A percentile compares a stretch with the other conserved stretches of the same genome.
phyloP scores from a whole-genome alignment of 768 basidiomycete genomes.

The Holtermanniella nyarrowii region DNA sequence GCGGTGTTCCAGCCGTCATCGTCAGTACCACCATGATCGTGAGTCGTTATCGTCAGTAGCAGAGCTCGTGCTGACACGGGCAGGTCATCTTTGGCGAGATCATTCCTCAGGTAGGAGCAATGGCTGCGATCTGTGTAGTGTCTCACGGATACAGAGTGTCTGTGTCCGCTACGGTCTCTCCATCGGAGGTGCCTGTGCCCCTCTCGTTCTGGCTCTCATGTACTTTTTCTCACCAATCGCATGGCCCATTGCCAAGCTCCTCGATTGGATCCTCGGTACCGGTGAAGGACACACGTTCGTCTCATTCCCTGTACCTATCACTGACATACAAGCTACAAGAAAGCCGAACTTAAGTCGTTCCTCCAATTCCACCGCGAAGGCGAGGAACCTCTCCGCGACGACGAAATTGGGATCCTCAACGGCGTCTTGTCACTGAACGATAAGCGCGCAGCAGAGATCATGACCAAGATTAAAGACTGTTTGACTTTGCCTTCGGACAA shows the following conservation, averaged over 20 bases:
- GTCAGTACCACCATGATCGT: constrained; percentile 37
- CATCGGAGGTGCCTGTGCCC: constrained; percentile 68
- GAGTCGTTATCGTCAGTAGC: neutral
- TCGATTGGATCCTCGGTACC: constrained; percentile 69
- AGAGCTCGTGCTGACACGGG: neutral
- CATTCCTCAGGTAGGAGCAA: constrained; percentile 52
- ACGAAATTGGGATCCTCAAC: constrained; percentile 43
- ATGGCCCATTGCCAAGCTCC: constrained; percentile 57
- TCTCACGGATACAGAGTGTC: constrained; percentile 35
- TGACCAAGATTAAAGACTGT: constrained; percentile 65
- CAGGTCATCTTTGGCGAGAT: constrained; percentile 47
- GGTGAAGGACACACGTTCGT: constrained; percentile 49
- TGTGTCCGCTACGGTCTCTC: constrained; percentile 66
- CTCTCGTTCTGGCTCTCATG: constrained; percentile 65
- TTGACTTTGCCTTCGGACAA: constrained; percentile 66
- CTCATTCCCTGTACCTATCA: neutral
- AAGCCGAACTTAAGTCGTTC: constrained; percentile 45
- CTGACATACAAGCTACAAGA: constrained; percentile 23
- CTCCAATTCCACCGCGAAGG: constrained; percentile 44
- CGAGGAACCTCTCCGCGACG: constrained; percentile 42
- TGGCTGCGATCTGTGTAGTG: constrained; percentile 2
- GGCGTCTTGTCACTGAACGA: constrained; percentile 41
- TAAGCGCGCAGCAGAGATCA: constrained; percentile 54
- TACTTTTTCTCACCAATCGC: constrained; percentile 66
- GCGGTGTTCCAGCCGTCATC: constrained; percentile 45